phyloP scores from a whole-genome alignment of 805 yeast genomes.

The Candida railenensis region DNA sequence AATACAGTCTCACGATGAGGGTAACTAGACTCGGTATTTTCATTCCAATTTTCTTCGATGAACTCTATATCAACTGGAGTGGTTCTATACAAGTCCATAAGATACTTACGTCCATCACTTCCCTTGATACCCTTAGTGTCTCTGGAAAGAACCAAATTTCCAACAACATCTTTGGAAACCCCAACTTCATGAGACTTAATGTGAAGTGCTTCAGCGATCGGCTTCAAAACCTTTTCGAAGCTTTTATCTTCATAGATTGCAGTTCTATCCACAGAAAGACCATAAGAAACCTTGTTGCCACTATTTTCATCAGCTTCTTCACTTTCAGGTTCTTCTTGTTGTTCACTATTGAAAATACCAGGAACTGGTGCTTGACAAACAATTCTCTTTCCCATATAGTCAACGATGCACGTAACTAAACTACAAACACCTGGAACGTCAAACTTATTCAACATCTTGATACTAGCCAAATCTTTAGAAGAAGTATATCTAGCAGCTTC shows the following conservation, averaged over 20 bases:
- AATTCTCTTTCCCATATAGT: constrained; percentile 84
- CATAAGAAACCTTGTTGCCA: constrained; percentile 64
- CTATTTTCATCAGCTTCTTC: constrained; percentile 38
- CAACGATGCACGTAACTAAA: constrained; percentile 81
- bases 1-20: constrained; percentile 80
- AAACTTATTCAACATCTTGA: constrained; percentile 64
- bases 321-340: constrained; percentile 35
- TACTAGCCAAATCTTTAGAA: constrained; percentile 74
- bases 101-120: constrained; percentile 78
- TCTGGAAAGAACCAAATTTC: constrained; percentile 62
- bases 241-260: constrained; percentile 48
- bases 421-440: constrained; percentile 65
- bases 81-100: constrained; percentile 79
- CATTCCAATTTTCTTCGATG: constrained; percentile 52
- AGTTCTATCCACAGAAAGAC: constrained; percentile 62
- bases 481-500: constrained; percentile 83
- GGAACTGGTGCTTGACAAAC: constrained; percentile 96
- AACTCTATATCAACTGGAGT: constrained; percentile 84
- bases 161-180: constrained; percentile 42
- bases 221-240: constrained; percentile 55
- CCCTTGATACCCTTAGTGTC: constrained; percentile 87
- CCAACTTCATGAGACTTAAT: constrained; percentile 66
- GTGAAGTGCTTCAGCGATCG: constrained; percentile 74
- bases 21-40: constrained; percentile 47
- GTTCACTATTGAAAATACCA: constrained; percentile 59